Base-by-base conservation (phyloP, 2,329 filamentous ascomycete species). In the Calycina herbarum region DNA sequence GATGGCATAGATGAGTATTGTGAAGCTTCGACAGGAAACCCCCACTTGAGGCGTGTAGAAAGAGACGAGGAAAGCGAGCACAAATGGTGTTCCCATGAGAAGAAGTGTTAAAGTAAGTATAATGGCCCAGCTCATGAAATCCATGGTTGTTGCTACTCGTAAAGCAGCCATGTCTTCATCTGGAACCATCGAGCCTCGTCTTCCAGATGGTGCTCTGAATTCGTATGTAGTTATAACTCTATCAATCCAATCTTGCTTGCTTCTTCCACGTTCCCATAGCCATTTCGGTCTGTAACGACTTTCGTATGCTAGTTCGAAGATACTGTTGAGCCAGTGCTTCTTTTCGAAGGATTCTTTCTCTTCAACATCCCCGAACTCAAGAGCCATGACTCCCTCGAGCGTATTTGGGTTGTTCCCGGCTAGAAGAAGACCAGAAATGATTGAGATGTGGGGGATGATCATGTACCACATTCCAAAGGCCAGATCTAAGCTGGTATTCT, bases 11-110 rank as follows among this genome's bases (percentile, higher is more conserved):
- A 77, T 61, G 1, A 77, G 69, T 54, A 77, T 76, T 6, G 74
- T 77, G 40, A 78, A 60, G 59, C 69, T 76, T 1, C 77, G 73
- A 59, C 76, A 78, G 10, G 73, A 74, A 3, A 78, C 66, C 7
- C 76, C 75, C 1, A 71, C 68, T 29, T 70, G 67, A 1, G 76
- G 76, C 45, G 76, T 78, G 64, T 74, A 74, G 51, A 74, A 78
- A 11, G 75, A 76, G 3, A 73, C 74, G 11, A 78, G 63, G 60
- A 77, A 76, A 6, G 76, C 76, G 24, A 78, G 71, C 17, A 68
- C 57, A 38, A 72, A 76, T 3, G 76, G 67, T 13, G 65, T 20
- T 5, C 48, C 61, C 42, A 69, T 65, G 4, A 69, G 57, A 5
- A 69, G 38, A 27, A 68, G 20, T 20, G 69, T 70, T 48, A 71